Evolutionary conservation across 306 rosid species (phyloP).

Genomic region (Acacia crassicarpa): DNA sequence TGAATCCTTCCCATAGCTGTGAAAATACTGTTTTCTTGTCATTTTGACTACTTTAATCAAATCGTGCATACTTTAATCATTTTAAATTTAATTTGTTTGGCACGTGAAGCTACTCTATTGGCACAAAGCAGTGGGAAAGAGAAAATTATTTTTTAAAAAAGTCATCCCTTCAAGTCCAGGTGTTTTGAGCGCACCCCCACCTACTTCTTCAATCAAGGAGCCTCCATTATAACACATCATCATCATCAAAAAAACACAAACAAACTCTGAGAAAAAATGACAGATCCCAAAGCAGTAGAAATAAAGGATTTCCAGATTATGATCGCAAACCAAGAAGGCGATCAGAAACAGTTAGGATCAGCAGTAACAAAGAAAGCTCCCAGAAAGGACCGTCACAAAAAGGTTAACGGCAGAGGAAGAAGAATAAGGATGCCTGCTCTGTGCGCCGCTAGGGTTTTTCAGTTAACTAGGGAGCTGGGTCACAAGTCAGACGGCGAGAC

Average conservation of each 20-base stretch:
- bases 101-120: conserved; percentile 20
- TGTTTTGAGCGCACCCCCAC: conserved; percentile 24
- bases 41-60: neutral
- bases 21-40: too few species aligned
- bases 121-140: neutral
- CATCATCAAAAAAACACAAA: neutral
- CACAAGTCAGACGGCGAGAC: conserved; percentile 34
- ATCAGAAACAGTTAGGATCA: conserved; percentile 42
- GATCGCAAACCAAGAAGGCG: conserved; percentile 36
- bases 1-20: too few species aligned
- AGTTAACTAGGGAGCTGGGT: conserved; percentile 52
- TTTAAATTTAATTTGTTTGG: neutral
- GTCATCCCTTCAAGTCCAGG: conserved; percentile 19
- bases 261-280: conserved; percentile 31
- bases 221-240: neutral
- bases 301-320: conserved; percentile 48
- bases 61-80: neutral
- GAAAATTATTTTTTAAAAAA: neutral
- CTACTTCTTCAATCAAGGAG: conserved; percentile 17
- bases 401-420: conserved; percentile 61
- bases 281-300: conserved; percentile 49
- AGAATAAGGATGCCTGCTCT: conserved; percentile 66
- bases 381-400: conserved; percentile 59
- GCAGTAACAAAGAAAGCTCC: conserved; percentile 40
- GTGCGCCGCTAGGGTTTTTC: conserved; percentile 62